phyloP scores from a whole-genome alignment of 805 yeast genomes.

The Starmerella kuoi region DNA sequence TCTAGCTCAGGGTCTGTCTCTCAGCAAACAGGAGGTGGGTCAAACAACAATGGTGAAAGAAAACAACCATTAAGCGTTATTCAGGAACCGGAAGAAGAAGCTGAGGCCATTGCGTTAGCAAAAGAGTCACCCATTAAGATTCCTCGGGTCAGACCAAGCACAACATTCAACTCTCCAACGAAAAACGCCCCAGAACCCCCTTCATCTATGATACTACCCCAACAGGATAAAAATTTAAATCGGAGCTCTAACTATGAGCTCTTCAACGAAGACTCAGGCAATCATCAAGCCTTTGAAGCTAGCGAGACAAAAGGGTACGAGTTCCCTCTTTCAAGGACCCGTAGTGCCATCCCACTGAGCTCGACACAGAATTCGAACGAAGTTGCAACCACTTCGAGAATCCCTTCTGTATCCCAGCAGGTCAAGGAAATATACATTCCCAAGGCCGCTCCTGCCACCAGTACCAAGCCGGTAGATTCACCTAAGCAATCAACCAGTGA shows the following conservation, averaged over 20 bases:
- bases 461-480: not conserved
- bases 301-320: not conserved
- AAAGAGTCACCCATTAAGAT: not conserved
- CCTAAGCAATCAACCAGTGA: not conserved
- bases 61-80: not conserved
- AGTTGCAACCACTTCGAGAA: not conserved
- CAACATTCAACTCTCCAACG: not conserved
- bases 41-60: not conserved
- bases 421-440: not conserved
- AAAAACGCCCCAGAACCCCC: not conserved
- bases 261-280: not conserved
- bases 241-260: not conserved
- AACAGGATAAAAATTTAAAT: no score
- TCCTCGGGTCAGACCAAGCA: not conserved
- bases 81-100: constrained; percentile 1
- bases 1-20: not conserved
- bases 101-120: not conserved
- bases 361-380: not conserved
- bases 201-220: not conserved
- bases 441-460: not conserved
- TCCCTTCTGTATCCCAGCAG: not conserved
- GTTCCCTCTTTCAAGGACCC: not conserved
- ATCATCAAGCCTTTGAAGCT: not conserved
- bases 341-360: not conserved
- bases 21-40: not conserved